Evolutionary conservation across 1,139 yeast genomes (phyloP), one percentile per base, ranked within the genome.

Genomic region (Candida smagusa): DNA sequence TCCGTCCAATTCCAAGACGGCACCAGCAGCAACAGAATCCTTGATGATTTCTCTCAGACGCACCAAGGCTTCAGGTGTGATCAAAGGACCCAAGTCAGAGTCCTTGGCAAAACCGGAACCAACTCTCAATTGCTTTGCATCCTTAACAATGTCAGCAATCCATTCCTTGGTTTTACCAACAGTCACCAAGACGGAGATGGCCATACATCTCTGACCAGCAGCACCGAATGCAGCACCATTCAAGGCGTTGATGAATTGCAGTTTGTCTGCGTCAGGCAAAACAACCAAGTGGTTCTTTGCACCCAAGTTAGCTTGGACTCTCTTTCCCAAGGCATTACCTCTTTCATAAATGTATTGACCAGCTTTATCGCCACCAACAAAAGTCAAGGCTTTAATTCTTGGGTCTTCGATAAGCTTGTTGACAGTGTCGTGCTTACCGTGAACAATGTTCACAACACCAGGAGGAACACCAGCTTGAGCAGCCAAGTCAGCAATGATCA

Each of bases 181-280:
- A n/a, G 88, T 77, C 13, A 83, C 87, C 45, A 83, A 69, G 4
- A 81, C 88, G 11, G 85, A 78, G 34, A 84, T 79, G 9, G 90
- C 90, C 90, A 84, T 83, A 63, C 92, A 83, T 59, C 92, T 76
- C 66, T 83, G 90, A 42, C 92, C 92, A 26, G 90, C 90, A 43
- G 92, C 92, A 30, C 92, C 92, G 53, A 84, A 84, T 16, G 88
- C 87, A 31, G 92, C 89, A 33, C 90, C 90, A 39, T 72, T 81
- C 31, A 83, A 64, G 22, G 87, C 82, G 55, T 79, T 81, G 47
- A 84, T 63, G 41, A 85, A 79, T 48, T 79, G 84, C 45, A 65
- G 61, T 58, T 78, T 79, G 63, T 80, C 75, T 25, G 90, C 88
- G 53, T 83, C 90, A 7, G 89, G 89, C 47, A 81, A 71, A 24